Conservation (phyloP, 2,329 filamentous ascomycete genomes). For the Botrytis medusae region DNA sequence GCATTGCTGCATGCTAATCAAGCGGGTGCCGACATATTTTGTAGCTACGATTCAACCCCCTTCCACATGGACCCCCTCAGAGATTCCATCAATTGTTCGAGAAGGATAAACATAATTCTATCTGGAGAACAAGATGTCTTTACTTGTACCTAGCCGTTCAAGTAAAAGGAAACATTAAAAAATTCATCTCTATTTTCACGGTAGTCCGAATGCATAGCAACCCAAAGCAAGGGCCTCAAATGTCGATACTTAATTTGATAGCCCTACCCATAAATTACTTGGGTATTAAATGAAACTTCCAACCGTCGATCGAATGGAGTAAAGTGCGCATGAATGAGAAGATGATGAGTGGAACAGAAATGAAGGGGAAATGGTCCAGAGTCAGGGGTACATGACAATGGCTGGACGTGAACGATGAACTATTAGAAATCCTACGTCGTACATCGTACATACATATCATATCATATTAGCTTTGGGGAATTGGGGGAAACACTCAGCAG, state of each 20-base stretch:
- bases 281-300: slow-evolving; percentile 8
- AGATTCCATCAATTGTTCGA: slow-evolving; percentile 15
- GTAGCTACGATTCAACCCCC: background rate
- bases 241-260: slow-evolving; percentile 10
- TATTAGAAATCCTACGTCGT: background rate
- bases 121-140: background rate
- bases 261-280: slow-evolving; percentile 8
- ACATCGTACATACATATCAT: background rate
- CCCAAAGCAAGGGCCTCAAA: background rate
- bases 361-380: slow-evolving; percentile 13
- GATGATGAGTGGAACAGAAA: background rate
- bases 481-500: background rate
- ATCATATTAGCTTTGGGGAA: background rate
- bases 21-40: slow-evolving; percentile 10
- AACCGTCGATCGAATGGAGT: slow-evolving; percentile 10
- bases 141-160: background rate
- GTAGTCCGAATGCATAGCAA: background rate
- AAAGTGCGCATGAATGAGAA: background rate
- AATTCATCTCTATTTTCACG: background rate
- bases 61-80: slow-evolving; percentile 1
- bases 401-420: background rate
- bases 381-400: slow-evolving; percentile 19
- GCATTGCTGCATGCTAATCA: slow-evolving; percentile 4
- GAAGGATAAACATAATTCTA: background rate
- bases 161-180: background rate